phyloP scores from a whole-genome alignment of 2,329 filamentous ascomycete genomes.

The Hypocreales sp. region DNA sequence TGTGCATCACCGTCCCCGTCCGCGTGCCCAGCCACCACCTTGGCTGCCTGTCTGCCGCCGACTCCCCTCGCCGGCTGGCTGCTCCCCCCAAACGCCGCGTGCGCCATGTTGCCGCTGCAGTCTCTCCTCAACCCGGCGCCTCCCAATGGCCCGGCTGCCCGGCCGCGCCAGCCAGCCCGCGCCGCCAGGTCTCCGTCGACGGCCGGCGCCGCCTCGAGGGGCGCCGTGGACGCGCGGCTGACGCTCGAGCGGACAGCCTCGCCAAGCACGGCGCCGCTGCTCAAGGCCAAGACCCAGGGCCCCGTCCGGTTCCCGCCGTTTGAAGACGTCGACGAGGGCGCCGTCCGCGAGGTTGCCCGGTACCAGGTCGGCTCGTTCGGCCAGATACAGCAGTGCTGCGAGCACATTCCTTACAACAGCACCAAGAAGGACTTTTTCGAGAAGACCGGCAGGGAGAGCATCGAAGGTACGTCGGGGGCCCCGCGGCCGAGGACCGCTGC shows the following conservation, averaged over 20 bases:
- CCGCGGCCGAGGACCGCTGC: no score
- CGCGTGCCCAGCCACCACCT: not conserved
- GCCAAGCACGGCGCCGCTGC: constrained; percentile 30
- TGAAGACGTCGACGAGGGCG: constrained; percentile 45
- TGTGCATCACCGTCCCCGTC: constrained; percentile 1
- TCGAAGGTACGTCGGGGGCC: constrained; percentile 85
- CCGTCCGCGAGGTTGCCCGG: constrained; percentile 40
- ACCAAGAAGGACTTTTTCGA: constrained; percentile 80
- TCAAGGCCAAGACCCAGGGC: constrained; percentile 47
- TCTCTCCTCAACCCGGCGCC: constrained; percentile 51
- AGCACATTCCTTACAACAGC: constrained; percentile 87
- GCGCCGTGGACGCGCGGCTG: not conserved
- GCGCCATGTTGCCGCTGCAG: constrained; percentile 46
- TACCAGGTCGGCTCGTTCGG: constrained; percentile 54
- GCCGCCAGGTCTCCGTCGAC: constrained; percentile 1
- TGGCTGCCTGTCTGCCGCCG: not conserved
- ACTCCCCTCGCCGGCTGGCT: constrained; percentile 1
- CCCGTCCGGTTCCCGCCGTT: constrained; percentile 59
- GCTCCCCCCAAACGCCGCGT: constrained; percentile 5
- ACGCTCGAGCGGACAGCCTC: not conserved
- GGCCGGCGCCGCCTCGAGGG: constrained; percentile 9
- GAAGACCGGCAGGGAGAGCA: constrained; percentile 75
- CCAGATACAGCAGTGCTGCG: constrained; percentile 42
- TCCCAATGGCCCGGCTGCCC: constrained; percentile 19
- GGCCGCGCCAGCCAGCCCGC: constrained; percentile 22